Conservation (phyloP, 164 flowering plant species). For the Stephania cephalantha region DNA sequence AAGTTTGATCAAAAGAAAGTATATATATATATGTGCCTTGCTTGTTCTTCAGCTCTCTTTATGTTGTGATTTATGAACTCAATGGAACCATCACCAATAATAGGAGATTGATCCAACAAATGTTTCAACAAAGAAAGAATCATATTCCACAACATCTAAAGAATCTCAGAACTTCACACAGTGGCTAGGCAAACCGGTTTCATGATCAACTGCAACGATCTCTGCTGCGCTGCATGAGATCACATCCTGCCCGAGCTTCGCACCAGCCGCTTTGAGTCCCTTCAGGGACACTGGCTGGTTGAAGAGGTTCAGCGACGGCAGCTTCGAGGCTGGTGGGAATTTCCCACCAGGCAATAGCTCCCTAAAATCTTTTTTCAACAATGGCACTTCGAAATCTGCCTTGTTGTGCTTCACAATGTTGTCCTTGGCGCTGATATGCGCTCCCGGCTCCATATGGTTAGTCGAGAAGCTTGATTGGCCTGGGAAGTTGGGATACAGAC, state of each 20-base stretch:
- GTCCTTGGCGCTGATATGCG: constrained; percentile 85
- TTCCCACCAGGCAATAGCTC: constrained; percentile 55
- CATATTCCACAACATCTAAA: constrained; percentile 9
- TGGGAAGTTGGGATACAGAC: constrained; percentile 90
- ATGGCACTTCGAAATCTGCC: constrained; percentile 79
- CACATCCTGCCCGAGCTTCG: constrained; percentile 83
- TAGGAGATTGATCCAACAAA: not conserved
- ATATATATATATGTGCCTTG: not conserved
- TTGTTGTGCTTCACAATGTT: constrained; percentile 70
- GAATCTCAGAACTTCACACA: constrained; percentile 60
- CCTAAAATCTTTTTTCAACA: constrained; percentile 60
- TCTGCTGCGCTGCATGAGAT: constrained; percentile 57
- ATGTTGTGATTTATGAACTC: not conserved
- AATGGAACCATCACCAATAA: not conserved
- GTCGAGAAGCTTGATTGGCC: constrained; percentile 90
- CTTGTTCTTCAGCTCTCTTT: not conserved
- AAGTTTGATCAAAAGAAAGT: no score
- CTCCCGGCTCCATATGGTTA: constrained; percentile 98
- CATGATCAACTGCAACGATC: constrained; percentile 60
- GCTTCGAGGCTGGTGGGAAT: constrained; percentile 76
- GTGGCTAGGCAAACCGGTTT: constrained; percentile 62
- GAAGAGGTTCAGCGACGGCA: constrained; percentile 83
- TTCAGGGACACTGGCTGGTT: constrained; percentile 76
- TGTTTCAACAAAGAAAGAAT: constrained; percentile 16
- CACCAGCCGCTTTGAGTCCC: constrained; percentile 89